Evolutionary conservation across 176 grass and related monocot species (phyloP).

Genomic region (Eragrostis curvula): DNA sequence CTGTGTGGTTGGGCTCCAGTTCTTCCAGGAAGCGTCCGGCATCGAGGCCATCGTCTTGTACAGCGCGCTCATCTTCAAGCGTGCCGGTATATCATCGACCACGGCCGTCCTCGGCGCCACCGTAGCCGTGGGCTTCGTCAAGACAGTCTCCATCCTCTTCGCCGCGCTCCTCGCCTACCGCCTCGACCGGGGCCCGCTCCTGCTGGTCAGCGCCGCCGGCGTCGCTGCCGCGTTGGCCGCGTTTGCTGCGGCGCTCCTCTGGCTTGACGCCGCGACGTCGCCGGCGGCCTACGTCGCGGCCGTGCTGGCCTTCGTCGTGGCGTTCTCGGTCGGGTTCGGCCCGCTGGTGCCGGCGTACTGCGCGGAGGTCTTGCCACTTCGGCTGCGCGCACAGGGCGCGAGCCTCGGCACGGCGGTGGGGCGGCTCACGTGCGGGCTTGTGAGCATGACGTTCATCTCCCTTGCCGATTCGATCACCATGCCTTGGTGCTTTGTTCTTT

Average conservation of each 20-base stretch:
- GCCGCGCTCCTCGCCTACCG: too few species aligned
- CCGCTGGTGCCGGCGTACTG: conserved; percentile 34
- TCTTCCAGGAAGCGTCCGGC: conserved; percentile 57
- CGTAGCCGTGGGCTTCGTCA: too few species aligned
- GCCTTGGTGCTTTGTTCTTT: conserved; percentile 52
- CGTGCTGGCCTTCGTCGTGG: conserved; percentile 39
- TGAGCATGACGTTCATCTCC: conserved; percentile 64
- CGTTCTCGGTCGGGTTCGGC: conserved; percentile 55
- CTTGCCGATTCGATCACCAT: conserved; percentile 52
- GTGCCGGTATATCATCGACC: too few species aligned
- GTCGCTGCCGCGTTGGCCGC: neutral
- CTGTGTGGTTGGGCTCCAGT: conserved; percentile 35
- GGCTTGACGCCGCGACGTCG: accelerated
- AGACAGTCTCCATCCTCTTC: too few species aligned
- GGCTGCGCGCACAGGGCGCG: conserved; percentile 50
- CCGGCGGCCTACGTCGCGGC: conserved; percentile 26
- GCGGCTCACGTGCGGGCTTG: conserved; percentile 24
- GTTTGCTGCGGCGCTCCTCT: conserved; percentile 24
- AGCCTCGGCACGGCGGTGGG: too few species aligned
- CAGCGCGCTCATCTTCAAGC: too few species aligned
- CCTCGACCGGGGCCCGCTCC: too few species aligned
- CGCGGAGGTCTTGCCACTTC: conserved; percentile 53
- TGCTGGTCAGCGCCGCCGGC: neutral
- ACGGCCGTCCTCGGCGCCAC: too few species aligned
- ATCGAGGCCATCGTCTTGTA: conserved; percentile 49